These are phyloP conservation scores for Leishmania tropica DNA, from an alignment of 208 protist species.

Conservation along the genomic window DNA sequence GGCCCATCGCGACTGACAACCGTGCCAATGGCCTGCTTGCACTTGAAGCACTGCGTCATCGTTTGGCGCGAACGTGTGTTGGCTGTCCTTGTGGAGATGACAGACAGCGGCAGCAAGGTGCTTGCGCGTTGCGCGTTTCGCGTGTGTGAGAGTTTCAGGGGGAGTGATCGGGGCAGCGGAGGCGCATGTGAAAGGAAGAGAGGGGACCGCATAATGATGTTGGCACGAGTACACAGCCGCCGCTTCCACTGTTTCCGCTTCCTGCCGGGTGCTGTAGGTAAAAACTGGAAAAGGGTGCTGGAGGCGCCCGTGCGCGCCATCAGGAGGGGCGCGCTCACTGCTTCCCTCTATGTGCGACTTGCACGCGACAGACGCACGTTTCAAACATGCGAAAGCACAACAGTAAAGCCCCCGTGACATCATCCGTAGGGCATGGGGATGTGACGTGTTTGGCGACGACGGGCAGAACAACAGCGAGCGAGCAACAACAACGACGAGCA, in stretches of 20 bases:
- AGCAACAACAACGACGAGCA: background rate
- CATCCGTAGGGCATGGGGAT: background rate
- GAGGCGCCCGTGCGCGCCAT: background rate
- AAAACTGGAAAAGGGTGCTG: background rate
- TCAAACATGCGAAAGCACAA: background rate
- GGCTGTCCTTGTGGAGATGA: background rate
- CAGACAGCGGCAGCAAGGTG: background rate
- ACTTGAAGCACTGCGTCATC: conserved; percentile 76
- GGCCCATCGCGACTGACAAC: conserved; percentile 67
- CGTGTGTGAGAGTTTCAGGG: background rate
- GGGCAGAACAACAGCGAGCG: background rate
- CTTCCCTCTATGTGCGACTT: background rate
- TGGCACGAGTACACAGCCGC: background rate
- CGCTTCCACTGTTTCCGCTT: background rate
- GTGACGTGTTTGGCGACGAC: background rate
- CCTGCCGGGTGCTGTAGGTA: background rate
- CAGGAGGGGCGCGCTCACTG: background rate
- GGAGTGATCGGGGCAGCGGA: background rate
- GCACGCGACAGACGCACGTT: background rate
- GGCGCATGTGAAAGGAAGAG: background rate
- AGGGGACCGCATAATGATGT: background rate
- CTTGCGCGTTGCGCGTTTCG: background rate
- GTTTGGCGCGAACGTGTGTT: background rate
- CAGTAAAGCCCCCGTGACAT: background rate
- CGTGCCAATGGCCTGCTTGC: conserved; percentile 45